A percentile compares a stretch with the other conserved stretches of the same genome.
Evolutionary conservation across 306 rosid species (phyloP).

Genomic region (Casuarina cunninghamiana): DNA sequence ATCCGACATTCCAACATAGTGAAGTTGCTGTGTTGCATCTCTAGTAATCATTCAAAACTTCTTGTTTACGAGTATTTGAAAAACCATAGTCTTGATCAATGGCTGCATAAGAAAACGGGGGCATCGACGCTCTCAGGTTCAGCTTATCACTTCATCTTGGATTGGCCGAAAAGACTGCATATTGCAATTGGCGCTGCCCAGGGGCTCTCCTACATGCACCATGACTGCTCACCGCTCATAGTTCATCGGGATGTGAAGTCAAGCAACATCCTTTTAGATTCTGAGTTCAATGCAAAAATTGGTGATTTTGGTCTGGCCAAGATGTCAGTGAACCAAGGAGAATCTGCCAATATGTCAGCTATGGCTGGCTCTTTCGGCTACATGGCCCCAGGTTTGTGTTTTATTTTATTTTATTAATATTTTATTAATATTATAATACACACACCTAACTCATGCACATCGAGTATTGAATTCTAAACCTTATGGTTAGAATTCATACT

Average conservation of each 20-base stretch:
- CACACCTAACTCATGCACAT: too few species aligned
- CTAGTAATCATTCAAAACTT: slow-evolving; percentile 55
- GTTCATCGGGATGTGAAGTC: slow-evolving; percentile 80
- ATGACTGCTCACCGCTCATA: slow-evolving; percentile 60
- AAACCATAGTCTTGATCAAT: slow-evolving; percentile 68
- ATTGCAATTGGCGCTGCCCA: slow-evolving; percentile 73
- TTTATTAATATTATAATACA: too few species aligned
- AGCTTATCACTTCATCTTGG: slow-evolving; percentile 25
- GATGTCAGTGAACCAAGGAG: slow-evolving; percentile 64
- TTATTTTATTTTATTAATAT: background rate
- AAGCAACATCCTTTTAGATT: slow-evolving; percentile 77
- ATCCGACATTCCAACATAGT: slow-evolving; percentile 83
- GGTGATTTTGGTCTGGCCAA: slow-evolving; percentile 88
- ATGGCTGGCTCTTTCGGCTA: slow-evolving; percentile 90
- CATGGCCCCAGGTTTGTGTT: slow-evolving; percentile 80
- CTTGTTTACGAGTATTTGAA: slow-evolving; percentile 75
- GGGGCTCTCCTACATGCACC: slow-evolving; percentile 89
- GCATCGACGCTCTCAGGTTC: slow-evolving; percentile 29
- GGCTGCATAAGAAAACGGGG: slow-evolving; percentile 51
- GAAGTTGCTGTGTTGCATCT: slow-evolving; percentile 65
- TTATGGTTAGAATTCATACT: too few species aligned
- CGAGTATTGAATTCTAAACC: too few species aligned
- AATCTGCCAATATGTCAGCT: slow-evolving; percentile 68
- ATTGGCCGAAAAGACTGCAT: slow-evolving; percentile 71
- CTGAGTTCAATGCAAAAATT: slow-evolving; percentile 69